A percentile compares a stretch with the other conserved stretches of the same genome.
Conservation (phyloP, 2,329 filamentous ascomycete species). For the Cladorrhinum sp. region DNA sequence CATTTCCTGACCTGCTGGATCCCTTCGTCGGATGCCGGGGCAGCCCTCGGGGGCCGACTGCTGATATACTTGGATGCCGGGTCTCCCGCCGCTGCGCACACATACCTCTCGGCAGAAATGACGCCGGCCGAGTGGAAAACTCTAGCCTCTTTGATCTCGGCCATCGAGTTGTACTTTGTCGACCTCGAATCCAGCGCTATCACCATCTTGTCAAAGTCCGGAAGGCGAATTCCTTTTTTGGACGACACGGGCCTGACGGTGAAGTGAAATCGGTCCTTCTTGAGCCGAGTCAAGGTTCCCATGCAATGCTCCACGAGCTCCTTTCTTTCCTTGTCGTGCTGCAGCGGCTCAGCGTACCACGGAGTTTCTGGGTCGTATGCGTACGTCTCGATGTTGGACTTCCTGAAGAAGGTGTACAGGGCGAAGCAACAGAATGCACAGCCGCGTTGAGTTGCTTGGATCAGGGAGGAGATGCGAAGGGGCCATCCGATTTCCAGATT, state of each 20-base stretch:
- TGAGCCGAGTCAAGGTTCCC: slow-evolving; percentile 6
- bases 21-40: neutral
- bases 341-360: slow-evolving; percentile 10
- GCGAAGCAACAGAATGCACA: slow-evolving; percentile 11
- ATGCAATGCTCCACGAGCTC: slow-evolving; percentile 13
- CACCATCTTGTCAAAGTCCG: slow-evolving; percentile 10
- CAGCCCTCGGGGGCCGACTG: slow-evolving; percentile 9
- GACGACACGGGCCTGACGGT: neutral
- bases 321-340: slow-evolving; percentile 4
- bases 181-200: neutral
- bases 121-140: slow-evolving; percentile 14
- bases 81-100: slow-evolving; percentile 7
- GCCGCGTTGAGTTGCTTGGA: slow-evolving; percentile 11
- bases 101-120: neutral
- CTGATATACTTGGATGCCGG: slow-evolving; percentile 9
- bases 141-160: neutral
- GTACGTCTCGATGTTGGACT: neutral
- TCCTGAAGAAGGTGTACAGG: slow-evolving; percentile 10
- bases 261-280: slow-evolving; percentile 8
- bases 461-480: slow-evolving; percentile 5
- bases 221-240: neutral
- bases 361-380: neutral
- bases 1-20: slow-evolving; percentile 6
- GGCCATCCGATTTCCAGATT: slow-evolving; percentile 2
- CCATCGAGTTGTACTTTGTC: neutral